A percentile compares a stretch with the other conserved stretches of the same genome.
Evolutionary conservation across 2,329 filamentous ascomycete genomes (phyloP).

Genomic region (Fusarium subglutinans): DNA sequence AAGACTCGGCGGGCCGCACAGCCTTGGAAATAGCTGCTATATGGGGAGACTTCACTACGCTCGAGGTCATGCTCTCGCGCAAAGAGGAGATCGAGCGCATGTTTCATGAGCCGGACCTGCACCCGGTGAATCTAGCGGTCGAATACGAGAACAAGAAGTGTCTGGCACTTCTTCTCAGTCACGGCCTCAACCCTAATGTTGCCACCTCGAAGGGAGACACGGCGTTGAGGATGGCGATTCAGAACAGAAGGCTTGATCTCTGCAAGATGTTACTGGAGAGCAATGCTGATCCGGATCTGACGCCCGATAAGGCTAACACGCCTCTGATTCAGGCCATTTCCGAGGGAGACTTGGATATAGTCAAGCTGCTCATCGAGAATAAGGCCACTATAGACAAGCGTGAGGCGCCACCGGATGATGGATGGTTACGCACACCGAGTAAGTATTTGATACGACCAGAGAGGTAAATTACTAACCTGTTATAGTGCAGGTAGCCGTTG

Average conservation of each 20-base stretch:
- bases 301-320: rapidly evolving
- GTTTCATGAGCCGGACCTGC: rapidly evolving
- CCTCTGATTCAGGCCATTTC: rapidly evolving
- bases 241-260: neutral
- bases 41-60: neutral
- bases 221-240: rapidly evolving
- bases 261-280: neutral
- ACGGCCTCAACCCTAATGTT: neutral
- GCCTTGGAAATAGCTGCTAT: too few relatives aligned
- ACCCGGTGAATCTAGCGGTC: rapidly evolving
- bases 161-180: neutral
- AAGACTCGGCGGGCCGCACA: too few relatives aligned
- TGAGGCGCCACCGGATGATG: neutral
- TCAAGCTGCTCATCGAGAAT: neutral
- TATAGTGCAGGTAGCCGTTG: neutral
- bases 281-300: neutral
- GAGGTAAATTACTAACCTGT: rapidly evolving
- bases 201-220: rapidly evolving
- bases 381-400: neutral
- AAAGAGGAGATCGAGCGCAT: neutral
- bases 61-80: neutral
- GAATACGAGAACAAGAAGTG: neutral
- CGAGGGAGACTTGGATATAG: neutral
- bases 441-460: rapidly evolving
- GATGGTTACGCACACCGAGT: neutral